Base-by-base conservation (phyloP, 1,139 yeast species). In the Nakaseomyces delphensis region DNA sequence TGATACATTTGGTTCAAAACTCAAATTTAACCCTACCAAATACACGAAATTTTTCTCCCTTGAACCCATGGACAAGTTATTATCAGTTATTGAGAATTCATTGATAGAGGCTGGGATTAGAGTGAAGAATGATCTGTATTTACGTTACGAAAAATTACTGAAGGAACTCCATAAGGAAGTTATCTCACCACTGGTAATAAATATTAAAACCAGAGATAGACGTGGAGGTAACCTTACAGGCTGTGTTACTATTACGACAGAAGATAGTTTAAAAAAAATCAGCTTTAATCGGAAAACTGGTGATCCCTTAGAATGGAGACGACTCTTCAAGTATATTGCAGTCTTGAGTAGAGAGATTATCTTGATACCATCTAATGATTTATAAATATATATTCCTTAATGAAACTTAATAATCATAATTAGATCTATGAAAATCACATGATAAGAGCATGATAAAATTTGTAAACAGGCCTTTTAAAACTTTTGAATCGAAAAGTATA, bases 291-390 rank as follows among this genome's bases (percentile, higher is more conserved):
- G 75, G 50, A 63, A 69, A 4, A 67, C 68, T 29, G 83, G 83
- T 0, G 83, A 79, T 59, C 84, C 84, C 0, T 56, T 79, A 35
- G 84, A 79, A 55, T 79, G 85, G 85, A 67, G 85, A 55, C 62
- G 76, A 13, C 60, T 79, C 27, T 79, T 79, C 60, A 76, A 76
- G 52, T 65, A 68, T 39, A 66, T 76, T 20, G 71, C 79, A 0
- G 58, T 73, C 4, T 55, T 71, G 15, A 75, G 81, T 49, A 69
- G 78, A 51, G 79, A 76, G 40, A 47, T 61, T 6, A 54, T 31
- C 21, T 31, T 31, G 35, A 31, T 31, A 19, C 35, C 35, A 16
- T 5, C 28, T 7, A 28, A 28, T 5, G 6, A 28, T 6, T 14
- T 14, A 13, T 28, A 4, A 25, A 25, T 25, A 25, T n/a, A n/a